Base-by-base conservation (phyloP, 2,329 filamentous ascomycete genomes). In the Diaporthe sp. region DNA sequence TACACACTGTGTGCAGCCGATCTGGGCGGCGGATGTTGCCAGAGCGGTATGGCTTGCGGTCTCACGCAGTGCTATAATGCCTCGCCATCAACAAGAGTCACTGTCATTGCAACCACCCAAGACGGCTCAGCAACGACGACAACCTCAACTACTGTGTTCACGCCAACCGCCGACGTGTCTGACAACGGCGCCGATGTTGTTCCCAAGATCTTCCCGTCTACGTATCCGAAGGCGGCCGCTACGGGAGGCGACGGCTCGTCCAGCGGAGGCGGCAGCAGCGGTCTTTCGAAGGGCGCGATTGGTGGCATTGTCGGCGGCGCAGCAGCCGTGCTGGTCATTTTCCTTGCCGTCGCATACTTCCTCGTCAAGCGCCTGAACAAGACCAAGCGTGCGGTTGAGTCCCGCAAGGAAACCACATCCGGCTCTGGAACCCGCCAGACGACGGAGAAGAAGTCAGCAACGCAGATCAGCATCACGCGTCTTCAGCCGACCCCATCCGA, bases 261-360 rank as follows among this genome's bases (percentile, higher is more conserved):
- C 13, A 76, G 76, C 25, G 77, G 78, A 28, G 77, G 76, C 12
- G 78, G 82, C 57, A 77, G 80, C 42, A 77, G 80, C 30, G 82
- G 83, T 17, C 81, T 89, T 30, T 84, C 84, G 33, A 78, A 78
- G 0, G 83, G 80, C 1, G 82, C 86, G 35, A 81, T 91, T 3
- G 89, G 86, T 3, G 90, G 89, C 2, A 89, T 91, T 30, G 84
- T 91, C 45, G 87, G 85, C 2, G 89, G 88, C 1, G 86, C 86
- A 17, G 81, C 88, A 3, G 84, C 83, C 0, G 79, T 91, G 15
- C 81, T 91, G 2, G 72, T 89, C 1, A 81, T 87, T 35, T 83
- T 90, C 15, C 52, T 91, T 8, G 81, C 84, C 3, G 85, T 85
- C 0, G 83, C 88, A 2, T 87, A 84, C 75, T 81, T 89, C 66